Percentiles rank a stretch among this genome's conserved stretches.
These are phyloP conservation scores for Logfia minima DNA, from an alignment of 129 eudicot species.

Conservation along the genomic window DNA sequence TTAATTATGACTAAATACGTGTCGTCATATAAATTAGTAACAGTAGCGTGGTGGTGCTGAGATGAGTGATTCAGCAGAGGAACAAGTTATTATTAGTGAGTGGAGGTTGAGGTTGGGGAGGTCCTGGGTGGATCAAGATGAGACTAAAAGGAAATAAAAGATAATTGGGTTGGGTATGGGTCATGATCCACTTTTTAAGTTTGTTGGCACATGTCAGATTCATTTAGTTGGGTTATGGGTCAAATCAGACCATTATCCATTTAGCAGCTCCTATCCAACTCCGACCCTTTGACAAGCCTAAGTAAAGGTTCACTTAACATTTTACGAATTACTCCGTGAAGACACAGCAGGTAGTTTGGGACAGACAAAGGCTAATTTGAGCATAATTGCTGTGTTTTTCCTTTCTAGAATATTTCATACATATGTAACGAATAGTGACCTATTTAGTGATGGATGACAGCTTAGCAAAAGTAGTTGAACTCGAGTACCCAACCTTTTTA, in stretches of 20 bases:
- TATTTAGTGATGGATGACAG: neutral
- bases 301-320: neutral
- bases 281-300: neutral
- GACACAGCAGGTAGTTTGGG: neutral
- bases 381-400: neutral
- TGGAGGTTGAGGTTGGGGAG: neutral
- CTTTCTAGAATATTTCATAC: neutral
- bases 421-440: neutral
- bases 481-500: constrained; percentile 16
- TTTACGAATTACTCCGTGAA: neutral
- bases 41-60: neutral
- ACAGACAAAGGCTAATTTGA: neutral
- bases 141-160: neutral
- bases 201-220: neutral
- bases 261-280: neutral
- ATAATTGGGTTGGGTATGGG: neutral
- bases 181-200: neutral
- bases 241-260: neutral
- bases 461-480: constrained; percentile 4
- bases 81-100: neutral
- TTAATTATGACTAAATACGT: too few relatives aligned
- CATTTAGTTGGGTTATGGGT: neutral
- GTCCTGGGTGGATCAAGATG: neutral
- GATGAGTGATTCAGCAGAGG: neutral
- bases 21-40: too few relatives aligned